Evolutionary conservation across 148 eudicot genomes (phyloP).

Genomic region (Amaranthus hypochondriacus): DNA sequence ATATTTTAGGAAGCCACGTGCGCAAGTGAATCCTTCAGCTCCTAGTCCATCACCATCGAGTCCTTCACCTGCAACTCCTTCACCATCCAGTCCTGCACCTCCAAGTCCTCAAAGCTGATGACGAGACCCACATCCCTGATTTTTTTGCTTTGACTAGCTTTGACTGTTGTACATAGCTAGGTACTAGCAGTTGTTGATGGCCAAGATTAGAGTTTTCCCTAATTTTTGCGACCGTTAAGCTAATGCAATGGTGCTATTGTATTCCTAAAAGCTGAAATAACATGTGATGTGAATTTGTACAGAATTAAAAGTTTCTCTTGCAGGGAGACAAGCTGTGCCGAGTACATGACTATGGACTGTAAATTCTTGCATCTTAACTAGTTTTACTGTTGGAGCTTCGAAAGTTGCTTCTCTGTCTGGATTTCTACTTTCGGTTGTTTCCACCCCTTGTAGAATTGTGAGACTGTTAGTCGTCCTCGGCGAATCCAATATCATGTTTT

Average conservation of each 20-base stretch:
- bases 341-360: no score
- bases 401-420: no score
- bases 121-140: neutral
- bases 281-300: constrained; percentile 1
- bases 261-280: neutral
- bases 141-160: neutral
- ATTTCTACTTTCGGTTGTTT: no score
- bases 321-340: neutral
- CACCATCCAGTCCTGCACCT: neutral
- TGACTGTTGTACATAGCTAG: neutral
- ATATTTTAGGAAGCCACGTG: constrained; percentile 50
- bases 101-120: neutral
- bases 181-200: neutral
- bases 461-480: no score
- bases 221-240: neutral
- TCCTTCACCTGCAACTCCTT: neutral
- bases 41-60: constrained; percentile 4
- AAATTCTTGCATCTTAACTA: no score
- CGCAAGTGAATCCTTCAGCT: constrained; percentile 14
- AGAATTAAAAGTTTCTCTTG: constrained; percentile 3
- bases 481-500: no score
- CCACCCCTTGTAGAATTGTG: no score
- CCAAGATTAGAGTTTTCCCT: constrained; percentile 1
- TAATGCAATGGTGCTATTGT: neutral
- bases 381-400: no score